phyloP scores from a whole-genome alignment of 1,284 basidiomycete species.

The Cystobasidium slooffiae region DNA sequence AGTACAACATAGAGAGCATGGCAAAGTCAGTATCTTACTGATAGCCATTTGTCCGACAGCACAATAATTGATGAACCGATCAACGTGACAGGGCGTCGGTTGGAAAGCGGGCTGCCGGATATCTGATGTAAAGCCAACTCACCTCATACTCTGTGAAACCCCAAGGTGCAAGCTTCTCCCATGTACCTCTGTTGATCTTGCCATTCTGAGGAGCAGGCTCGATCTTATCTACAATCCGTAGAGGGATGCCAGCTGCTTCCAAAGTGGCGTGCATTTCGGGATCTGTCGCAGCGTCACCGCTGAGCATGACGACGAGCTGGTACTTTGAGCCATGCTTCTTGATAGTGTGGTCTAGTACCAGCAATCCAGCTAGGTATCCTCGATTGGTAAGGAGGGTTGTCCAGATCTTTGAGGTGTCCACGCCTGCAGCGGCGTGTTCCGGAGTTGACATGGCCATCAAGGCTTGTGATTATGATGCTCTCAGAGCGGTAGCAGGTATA shows the following conservation, averaged over 20 bases:
- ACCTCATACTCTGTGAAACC: slow-evolving; percentile 77
- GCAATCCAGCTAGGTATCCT: slow-evolving; percentile 67
- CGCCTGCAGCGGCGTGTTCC: background rate
- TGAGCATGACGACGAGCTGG: slow-evolving; percentile 68
- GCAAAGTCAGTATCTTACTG: too few relatives aligned
- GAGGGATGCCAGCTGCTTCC: slow-evolving; percentile 45
- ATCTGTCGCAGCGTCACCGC: slow-evolving; percentile 57
- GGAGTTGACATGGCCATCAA: slow-evolving; percentile 6
- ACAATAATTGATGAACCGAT: background rate
- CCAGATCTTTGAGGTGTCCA: slow-evolving; percentile 33
- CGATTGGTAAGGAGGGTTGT: slow-evolving; percentile 65
- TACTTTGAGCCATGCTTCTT: slow-evolving; percentile 69
- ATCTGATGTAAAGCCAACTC: slow-evolving; percentile 50
- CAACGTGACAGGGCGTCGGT: too few relatives aligned
- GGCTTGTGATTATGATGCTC: background rate
- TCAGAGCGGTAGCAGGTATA: background rate
- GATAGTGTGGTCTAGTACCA: slow-evolving; percentile 74
- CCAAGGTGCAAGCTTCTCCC: slow-evolving; percentile 86
- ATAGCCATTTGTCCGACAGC: too few relatives aligned
- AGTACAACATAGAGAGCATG: background rate
- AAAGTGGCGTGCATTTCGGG: slow-evolving; percentile 60
- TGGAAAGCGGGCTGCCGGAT: background rate
- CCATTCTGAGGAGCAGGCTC: slow-evolving; percentile 61
- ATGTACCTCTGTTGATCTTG: slow-evolving; percentile 77
- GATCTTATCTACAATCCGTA: slow-evolving; percentile 63